Conservation (phyloP, 768 basidiomycete species). For the Lyophyllum shimeji region DNA sequence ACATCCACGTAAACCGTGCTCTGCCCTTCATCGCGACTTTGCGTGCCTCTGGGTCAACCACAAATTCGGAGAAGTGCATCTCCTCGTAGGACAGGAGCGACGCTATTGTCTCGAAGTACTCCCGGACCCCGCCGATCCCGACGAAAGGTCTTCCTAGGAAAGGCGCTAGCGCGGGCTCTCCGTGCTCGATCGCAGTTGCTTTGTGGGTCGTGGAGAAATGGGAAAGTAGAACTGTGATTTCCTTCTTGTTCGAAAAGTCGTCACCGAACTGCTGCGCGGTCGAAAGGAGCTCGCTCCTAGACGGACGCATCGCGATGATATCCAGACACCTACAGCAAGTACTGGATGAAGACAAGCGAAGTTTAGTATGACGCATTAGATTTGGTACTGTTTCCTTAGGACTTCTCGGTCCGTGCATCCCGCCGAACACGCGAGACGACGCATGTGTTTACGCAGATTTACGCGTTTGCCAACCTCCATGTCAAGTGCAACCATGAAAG, state of each 20-base stretch:
- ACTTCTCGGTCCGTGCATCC: neutral
- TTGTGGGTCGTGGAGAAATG: slow-evolving; percentile 49
- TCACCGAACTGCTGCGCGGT: slow-evolving; percentile 50
- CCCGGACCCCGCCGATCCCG: slow-evolving; percentile 39
- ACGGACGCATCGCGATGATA: neutral
- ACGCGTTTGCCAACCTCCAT: neutral
- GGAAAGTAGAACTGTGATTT: slow-evolving; percentile 40
- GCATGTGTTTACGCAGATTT: neutral
- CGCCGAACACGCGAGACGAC: neutral
- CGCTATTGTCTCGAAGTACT: slow-evolving; percentile 51
- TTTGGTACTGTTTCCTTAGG: neutral
- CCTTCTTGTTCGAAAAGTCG: slow-evolving; percentile 46
- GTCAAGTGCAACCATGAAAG: neutral
- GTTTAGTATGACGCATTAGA: neutral
- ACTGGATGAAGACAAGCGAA: too few species aligned
- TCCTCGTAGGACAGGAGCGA: slow-evolving; percentile 47
- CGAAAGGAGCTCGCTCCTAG: slow-evolving; percentile 35
- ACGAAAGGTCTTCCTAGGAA: slow-evolving; percentile 55
- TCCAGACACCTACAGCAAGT: neutral
- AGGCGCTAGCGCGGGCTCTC: slow-evolving; percentile 52
- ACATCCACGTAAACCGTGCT: slow-evolving; percentile 57
- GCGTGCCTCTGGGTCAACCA: slow-evolving; percentile 48
- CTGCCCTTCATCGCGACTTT: slow-evolving; percentile 56
- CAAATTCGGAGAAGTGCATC: slow-evolving; percentile 54
- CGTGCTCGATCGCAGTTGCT: slow-evolving; percentile 53